These are phyloP conservation scores for Neurospora sp. DNA, from an alignment of 495 filamentous ascomycete species.

Conservation along the genomic window DNA sequence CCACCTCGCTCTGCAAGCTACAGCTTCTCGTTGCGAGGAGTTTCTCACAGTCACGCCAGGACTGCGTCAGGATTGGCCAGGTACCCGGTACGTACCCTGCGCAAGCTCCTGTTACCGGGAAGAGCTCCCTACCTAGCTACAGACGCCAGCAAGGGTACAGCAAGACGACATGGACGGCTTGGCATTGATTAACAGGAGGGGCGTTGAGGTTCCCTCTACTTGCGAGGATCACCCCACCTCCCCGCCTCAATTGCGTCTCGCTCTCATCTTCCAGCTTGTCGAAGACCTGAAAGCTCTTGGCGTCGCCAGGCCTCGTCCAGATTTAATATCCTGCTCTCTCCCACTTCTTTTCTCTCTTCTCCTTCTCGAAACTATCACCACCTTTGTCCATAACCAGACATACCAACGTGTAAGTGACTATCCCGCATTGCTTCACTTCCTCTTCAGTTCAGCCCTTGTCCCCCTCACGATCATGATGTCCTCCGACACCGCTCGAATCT, in stretches of 20 bases:
- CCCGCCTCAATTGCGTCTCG: conserved; percentile 19
- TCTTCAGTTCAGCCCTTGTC: background rate
- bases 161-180: background rate
- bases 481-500: background rate
- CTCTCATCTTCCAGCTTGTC: conserved; percentile 9
- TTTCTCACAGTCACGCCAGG: background rate
- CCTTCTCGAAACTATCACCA: background rate
- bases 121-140: background rate
- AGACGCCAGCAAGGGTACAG: background rate
- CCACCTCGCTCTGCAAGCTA: background rate
- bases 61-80: background rate
- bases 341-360: background rate
- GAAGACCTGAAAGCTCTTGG: conserved; percentile 13
- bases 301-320: background rate
- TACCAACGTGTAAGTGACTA: conserved; percentile 1
- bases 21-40: background rate
- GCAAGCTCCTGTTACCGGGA: background rate
- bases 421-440: background rate
- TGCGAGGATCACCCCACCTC: conserved; percentile 21
- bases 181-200: conserved; percentile 13
- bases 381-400: conserved; percentile 2
- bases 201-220: conserved; percentile 11
- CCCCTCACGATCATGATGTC: background rate
- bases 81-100: background rate
- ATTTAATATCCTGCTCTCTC: background rate